These are phyloP conservation scores for Trametes sanguinea DNA, from an alignment of 768 basidiomycete species.

Conservation along the genomic window DNA sequence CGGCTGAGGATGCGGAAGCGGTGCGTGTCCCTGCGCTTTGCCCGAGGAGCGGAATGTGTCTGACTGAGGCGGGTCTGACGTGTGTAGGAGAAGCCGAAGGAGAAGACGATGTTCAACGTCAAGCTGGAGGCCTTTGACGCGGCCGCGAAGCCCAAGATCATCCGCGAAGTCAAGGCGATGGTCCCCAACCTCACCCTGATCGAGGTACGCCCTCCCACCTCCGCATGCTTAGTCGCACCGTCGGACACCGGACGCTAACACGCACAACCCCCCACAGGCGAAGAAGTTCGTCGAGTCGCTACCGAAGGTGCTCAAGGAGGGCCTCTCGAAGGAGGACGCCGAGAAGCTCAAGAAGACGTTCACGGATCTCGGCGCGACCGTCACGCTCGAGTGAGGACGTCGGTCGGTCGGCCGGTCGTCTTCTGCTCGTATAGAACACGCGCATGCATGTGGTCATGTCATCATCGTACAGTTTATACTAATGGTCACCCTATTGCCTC, in stretches of 20 bases:
- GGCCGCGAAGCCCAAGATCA: slow-evolving; percentile 91
- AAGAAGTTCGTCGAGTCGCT: slow-evolving; percentile 99
- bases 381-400: slow-evolving; percentile 71
- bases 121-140: slow-evolving; percentile 94
- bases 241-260: too few relatives aligned
- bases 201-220: slow-evolving; percentile 63
- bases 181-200: slow-evolving; percentile 96
- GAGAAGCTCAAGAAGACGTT: slow-evolving; percentile 95
- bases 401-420: background rate
- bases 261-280: slow-evolving; percentile 54
- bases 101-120: slow-evolving; percentile 97
- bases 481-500: slow-evolving; percentile 22
- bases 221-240: background rate
- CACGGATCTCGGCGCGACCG: slow-evolving; percentile 83
- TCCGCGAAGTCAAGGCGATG: slow-evolving; percentile 94
- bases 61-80: background rate
- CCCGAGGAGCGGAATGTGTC: background rate
- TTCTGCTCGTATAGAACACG: background rate
- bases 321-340: slow-evolving; percentile 93
- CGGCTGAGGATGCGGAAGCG: slow-evolving; percentile 58
- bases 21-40: slow-evolving; percentile 42
- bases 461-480: slow-evolving; percentile 8
- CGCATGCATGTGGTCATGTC: slow-evolving; percentile 5
- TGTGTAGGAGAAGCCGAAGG: slow-evolving; percentile 88
- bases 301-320: slow-evolving; percentile 93